A percentile compares a stretch with the other conserved stretches of the same genome.
phyloP scores from a whole-genome alignment of 2,329 filamentous ascomycete genomes.

The Penicillium glabrum region DNA sequence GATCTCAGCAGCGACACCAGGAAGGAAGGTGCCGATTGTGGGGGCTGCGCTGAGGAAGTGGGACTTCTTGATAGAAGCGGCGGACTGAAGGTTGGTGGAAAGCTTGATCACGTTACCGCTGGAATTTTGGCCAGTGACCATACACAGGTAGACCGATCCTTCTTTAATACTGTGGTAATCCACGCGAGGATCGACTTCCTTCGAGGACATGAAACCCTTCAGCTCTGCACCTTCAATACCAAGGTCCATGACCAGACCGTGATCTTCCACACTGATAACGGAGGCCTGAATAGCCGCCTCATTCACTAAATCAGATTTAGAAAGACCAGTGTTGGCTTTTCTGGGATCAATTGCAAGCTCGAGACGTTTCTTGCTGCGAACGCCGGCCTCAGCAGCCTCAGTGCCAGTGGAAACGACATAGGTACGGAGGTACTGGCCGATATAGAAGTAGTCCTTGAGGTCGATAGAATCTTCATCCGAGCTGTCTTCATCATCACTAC shows the following conservation, averaged over 20 bases:
- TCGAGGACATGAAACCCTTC: conserved; percentile 81
- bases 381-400: conserved; percentile 45
- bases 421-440: conserved; percentile 86
- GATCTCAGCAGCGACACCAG: conserved; percentile 85
- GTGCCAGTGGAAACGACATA: conserved; percentile 78
- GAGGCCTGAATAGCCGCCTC: conserved; percentile 84
- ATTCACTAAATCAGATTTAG: conserved; percentile 68
- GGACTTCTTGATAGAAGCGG: conserved; percentile 66
- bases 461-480: conserved; percentile 62
- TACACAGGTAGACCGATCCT: conserved; percentile 80
- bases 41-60: conserved; percentile 72
- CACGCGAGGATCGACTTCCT: conserved; percentile 69
- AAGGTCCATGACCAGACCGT: conserved; percentile 90
- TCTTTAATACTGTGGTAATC: conserved; percentile 71
- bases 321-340: conserved; percentile 73
- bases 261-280: conserved; percentile 89
- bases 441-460: conserved; percentile 69
- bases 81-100: conserved; percentile 68
- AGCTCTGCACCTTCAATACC: conserved; percentile 68
- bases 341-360: conserved; percentile 82
- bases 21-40: conserved; percentile 85
- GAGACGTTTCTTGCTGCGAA: conserved; percentile 75
- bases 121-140: conserved; percentile 71
- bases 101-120: conserved; percentile 85
- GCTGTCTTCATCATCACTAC: conserved; percentile 56